Conservation (phyloP, 768 basidiomycete species). For the Tylopilus cervinicoccineus region DNA sequence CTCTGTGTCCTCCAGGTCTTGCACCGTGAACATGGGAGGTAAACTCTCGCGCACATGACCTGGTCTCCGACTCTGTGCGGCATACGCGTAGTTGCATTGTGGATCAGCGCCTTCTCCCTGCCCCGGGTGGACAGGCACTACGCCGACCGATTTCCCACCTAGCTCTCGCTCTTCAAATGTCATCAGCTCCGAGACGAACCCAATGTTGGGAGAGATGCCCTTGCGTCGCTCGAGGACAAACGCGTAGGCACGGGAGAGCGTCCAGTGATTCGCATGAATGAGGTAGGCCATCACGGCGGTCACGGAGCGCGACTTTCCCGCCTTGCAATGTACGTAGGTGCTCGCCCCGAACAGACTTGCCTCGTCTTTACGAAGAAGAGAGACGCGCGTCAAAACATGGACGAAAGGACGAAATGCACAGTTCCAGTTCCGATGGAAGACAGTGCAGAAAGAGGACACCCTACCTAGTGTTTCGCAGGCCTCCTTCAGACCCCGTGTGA, state of each 20-base stretch:
- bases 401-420: background rate
- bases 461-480: constrained; percentile 85
- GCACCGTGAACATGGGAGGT: constrained; percentile 28
- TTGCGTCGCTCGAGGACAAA: constrained; percentile 91
- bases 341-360: constrained; percentile 85
- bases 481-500: constrained; percentile 74
- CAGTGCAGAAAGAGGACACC: constrained; percentile 28
- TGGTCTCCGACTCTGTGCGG: constrained; percentile 47
- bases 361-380: constrained; percentile 57
- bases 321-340: constrained; percentile 95
- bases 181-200: constrained; percentile 97
- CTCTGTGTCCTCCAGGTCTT: constrained; percentile 26
- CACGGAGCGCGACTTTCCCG: constrained; percentile 92
- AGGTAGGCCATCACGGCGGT: constrained; percentile 97
- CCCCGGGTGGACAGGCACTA: constrained; percentile 16
- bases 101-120: constrained; percentile 23
- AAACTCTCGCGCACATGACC: constrained; percentile 74
- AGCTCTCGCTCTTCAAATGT: constrained; percentile 90
- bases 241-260: constrained; percentile 83
- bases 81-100: constrained; percentile 38
- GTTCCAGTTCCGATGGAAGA: background rate
- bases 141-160: constrained; percentile 48
- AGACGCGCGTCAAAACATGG: background rate
- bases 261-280: constrained; percentile 97
- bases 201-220: constrained; percentile 95